Conservation (phyloP, 75 land plant species). For the Sequoiadendron giganteum region DNA sequence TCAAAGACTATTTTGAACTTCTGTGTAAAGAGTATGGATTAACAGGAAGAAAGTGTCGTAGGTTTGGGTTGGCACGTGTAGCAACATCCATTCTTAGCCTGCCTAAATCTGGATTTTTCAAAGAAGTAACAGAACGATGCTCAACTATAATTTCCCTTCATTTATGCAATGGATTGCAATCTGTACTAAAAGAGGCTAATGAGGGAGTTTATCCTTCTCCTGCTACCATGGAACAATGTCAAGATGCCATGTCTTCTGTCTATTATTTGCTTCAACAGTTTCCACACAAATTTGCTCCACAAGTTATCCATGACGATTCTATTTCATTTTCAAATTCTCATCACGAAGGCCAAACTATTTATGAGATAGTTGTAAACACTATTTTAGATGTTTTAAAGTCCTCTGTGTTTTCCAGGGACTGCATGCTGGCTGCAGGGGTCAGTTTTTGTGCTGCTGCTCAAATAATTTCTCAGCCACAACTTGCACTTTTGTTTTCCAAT, state of each 20-base stretch:
- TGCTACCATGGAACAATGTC: slow-evolving; percentile 91
- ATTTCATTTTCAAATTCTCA: background rate
- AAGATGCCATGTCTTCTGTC: slow-evolving; percentile 86
- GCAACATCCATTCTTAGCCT: slow-evolving; percentile 65
- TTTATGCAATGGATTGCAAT: slow-evolving; percentile 46
- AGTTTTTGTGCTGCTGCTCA: slow-evolving; percentile 88
- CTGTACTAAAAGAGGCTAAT: slow-evolving; percentile 51
- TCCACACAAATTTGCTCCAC: slow-evolving; percentile 48
- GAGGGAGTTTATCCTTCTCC: slow-evolving; percentile 81
- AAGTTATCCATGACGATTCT: background rate
- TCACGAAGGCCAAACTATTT: slow-evolving; percentile 10
- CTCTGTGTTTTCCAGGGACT: slow-evolving; percentile 80
- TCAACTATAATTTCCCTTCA: slow-evolving; percentile 41
- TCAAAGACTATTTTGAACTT: slow-evolving; percentile 37
- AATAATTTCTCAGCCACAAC: slow-evolving; percentile 38
- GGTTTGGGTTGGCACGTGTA: slow-evolving; percentile 67
- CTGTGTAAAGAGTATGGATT: slow-evolving; percentile 76
- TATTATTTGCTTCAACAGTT: slow-evolving; percentile 89
- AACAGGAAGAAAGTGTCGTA: slow-evolving; percentile 33
- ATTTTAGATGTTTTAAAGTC: slow-evolving; percentile 74
- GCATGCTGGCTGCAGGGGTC: slow-evolving; percentile 95
- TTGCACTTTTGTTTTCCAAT: slow-evolving; percentile 58
- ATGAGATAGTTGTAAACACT: slow-evolving; percentile 37
- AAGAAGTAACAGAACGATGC: slow-evolving; percentile 50
- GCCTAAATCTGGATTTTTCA: slow-evolving; percentile 78